Percentiles rank a stretch among this genome's conserved stretches.
These are phyloP conservation scores for Didymella segeticola DNA, from an alignment of 2,329 filamentous ascomycete species.

Conservation along the genomic window DNA sequence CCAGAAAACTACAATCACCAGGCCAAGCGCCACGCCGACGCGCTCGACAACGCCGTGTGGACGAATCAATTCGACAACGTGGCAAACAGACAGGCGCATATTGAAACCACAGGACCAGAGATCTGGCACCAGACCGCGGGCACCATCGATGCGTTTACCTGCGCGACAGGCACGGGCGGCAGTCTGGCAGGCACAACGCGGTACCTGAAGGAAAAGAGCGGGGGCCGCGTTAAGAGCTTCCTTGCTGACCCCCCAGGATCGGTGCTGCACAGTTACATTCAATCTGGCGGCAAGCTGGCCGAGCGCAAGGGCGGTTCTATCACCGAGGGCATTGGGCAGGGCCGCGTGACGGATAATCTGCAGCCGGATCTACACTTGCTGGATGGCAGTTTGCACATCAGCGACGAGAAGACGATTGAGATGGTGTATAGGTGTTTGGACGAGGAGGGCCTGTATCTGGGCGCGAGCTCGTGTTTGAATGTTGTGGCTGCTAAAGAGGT, in stretches of 20 bases:
- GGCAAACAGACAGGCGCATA: constrained; percentile 90
- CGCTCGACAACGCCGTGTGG: constrained; percentile 89
- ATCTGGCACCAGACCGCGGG: constrained; percentile 93
- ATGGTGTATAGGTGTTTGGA: constrained; percentile 98
- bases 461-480: constrained; percentile 91
- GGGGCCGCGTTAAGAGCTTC: constrained; percentile 82
- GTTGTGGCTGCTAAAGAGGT: constrained; percentile 95
- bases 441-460: constrained; percentile 93
- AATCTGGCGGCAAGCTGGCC: constrained; percentile 80
- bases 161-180: constrained; percentile 89
- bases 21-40: constrained; percentile 86
- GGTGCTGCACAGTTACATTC: constrained; percentile 91
- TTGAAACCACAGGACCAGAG: constrained; percentile 96
- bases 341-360: constrained; percentile 94
- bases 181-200: constrained; percentile 88
- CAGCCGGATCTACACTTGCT: constrained; percentile 81
- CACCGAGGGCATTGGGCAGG: constrained; percentile 97
- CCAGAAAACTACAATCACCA: constrained; percentile 98
- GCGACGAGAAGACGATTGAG: constrained; percentile 92
- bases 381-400: constrained; percentile 83
- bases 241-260: constrained; percentile 93
- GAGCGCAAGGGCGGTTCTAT: constrained; percentile 87
- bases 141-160: constrained; percentile 91
- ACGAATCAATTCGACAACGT: constrained; percentile 99
- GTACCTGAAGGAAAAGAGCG: constrained; percentile 83